These are phyloP conservation scores for Penicillium robsamsonii DNA, from an alignment of 495 filamentous ascomycete species.

Conservation along the genomic window DNA sequence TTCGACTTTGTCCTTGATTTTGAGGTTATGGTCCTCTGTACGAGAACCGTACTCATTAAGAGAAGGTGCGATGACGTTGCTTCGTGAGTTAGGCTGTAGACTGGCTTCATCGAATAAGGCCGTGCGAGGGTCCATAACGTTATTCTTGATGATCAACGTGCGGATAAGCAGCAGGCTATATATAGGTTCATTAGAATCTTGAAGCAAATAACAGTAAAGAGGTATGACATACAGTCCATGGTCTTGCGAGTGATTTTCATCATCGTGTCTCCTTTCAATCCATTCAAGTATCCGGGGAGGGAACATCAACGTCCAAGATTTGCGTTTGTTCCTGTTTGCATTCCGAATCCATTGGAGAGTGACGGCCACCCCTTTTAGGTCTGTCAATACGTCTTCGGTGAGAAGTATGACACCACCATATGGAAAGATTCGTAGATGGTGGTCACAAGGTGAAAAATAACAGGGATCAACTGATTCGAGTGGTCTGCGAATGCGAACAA, in stretches of 20 bases:
- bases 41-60: constrained; percentile 25
- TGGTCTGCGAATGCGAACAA: constrained; percentile 28
- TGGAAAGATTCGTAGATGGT: constrained; percentile 55
- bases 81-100: constrained; percentile 17
- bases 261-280: constrained; percentile 27
- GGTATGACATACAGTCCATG: constrained; percentile 2
- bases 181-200: background rate
- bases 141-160: constrained; percentile 26
- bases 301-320: constrained; percentile 41
- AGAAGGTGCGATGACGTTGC: constrained; percentile 24
- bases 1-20: constrained; percentile 22
- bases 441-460: constrained; percentile 15
- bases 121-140: constrained; percentile 7
- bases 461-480: constrained; percentile 19
- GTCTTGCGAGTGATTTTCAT: constrained; percentile 1
- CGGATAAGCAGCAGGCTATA: background rate
- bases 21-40: constrained; percentile 16
- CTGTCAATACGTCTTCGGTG: constrained; percentile 59
- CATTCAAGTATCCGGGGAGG: constrained; percentile 41
- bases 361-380: constrained; percentile 47
- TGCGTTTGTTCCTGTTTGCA: constrained; percentile 23
- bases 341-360: constrained; percentile 58
- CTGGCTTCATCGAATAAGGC: constrained; percentile 13
- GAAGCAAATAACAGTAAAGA: background rate
- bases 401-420: constrained; percentile 57